A percentile compares a stretch with the other conserved stretches of the same genome.
Evolutionary conservation across 1,139 yeast species (phyloP).

Genomic region (Candida mesenterica): DNA sequence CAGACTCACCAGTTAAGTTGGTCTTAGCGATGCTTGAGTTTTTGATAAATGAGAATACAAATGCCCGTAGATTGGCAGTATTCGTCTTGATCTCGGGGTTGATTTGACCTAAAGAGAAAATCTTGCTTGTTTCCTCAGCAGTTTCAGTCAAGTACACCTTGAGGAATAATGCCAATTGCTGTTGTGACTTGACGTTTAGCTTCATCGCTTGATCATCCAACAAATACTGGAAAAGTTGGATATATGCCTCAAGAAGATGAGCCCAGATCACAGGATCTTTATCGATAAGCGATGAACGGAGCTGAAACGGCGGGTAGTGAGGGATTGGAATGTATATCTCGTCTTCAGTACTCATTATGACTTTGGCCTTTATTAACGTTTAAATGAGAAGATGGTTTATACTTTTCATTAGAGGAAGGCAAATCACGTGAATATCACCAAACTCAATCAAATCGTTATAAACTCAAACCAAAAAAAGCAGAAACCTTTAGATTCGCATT

Average conservation of each 20-base stretch:
- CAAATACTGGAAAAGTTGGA: slow-evolving; percentile 48
- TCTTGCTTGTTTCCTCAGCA: slow-evolving; percentile 54
- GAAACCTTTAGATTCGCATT: too few species aligned
- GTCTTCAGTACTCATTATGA: slow-evolving; percentile 9
- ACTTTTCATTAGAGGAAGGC: too few species aligned
- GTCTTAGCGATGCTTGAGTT: slow-evolving; percentile 53
- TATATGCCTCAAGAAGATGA: slow-evolving; percentile 63
- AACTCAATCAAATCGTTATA: too few species aligned
- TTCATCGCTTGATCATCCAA: slow-evolving; percentile 31
- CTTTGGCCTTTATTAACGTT: too few species aligned
- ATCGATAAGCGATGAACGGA: slow-evolving; percentile 71
- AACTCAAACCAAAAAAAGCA: too few species aligned
- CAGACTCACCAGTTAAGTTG: slow-evolving; percentile 54
- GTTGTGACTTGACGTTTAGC: slow-evolving; percentile 52
- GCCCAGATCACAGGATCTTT: slow-evolving; percentile 84
- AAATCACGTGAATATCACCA: too few species aligned
- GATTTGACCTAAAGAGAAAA: slow-evolving; percentile 65
- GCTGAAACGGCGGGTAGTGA: slow-evolving; percentile 68
- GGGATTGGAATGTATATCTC: slow-evolving; percentile 54
- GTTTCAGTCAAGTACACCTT: slow-evolving; percentile 59
- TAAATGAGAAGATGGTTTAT: too few species aligned
- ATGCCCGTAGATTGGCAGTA: slow-evolving; percentile 44
- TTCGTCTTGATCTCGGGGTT: slow-evolving; percentile 64
- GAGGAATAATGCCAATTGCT: slow-evolving; percentile 56
- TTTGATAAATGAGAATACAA: slow-evolving; percentile 54